Conservation (phyloP, 169 alveolate genomes). For the Plasmodium billcollinsi region DNA sequence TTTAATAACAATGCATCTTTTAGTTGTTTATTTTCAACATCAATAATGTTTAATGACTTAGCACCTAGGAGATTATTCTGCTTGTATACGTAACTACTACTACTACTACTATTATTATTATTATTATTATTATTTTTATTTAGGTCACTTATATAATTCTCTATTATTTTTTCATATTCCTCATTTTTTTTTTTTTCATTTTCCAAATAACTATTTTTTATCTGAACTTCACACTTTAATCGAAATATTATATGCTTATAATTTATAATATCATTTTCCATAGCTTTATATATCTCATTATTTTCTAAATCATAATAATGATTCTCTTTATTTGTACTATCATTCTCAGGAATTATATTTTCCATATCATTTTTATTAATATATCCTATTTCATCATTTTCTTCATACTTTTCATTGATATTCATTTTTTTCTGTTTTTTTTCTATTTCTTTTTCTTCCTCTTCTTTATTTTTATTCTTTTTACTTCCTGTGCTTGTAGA, state of each 20-base stretch:
- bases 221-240: conserved; percentile 19
- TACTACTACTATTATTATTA: neutral
- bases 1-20: conserved; percentile 25
- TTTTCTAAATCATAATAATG: neutral
- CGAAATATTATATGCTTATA: conserved; percentile 18
- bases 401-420: too few relatives aligned
- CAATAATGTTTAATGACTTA: conserved; percentile 9
- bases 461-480: neutral
- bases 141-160: conserved; percentile 3
- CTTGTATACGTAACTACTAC: neutral
- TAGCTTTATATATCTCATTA: conserved; percentile 10
- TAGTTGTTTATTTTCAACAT: conserved; percentile 25
- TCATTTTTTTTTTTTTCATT: conserved; percentile 61
- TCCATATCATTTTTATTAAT: neutral
- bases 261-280: conserved; percentile 21
- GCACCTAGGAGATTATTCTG: neutral
- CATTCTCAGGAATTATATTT: neutral
- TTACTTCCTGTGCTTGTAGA: neutral
- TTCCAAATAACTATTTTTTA: conserved; percentile 5
- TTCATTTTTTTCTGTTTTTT: too few relatives aligned
- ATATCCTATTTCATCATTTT: too few relatives aligned
- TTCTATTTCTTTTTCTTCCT: neutral
- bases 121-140: neutral
- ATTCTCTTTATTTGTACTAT: neutral
- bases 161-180: conserved; percentile 19